These are phyloP conservation scores for Penicillium lividum DNA, from an alignment of 495 filamentous ascomycete species.

Conservation along the genomic window DNA sequence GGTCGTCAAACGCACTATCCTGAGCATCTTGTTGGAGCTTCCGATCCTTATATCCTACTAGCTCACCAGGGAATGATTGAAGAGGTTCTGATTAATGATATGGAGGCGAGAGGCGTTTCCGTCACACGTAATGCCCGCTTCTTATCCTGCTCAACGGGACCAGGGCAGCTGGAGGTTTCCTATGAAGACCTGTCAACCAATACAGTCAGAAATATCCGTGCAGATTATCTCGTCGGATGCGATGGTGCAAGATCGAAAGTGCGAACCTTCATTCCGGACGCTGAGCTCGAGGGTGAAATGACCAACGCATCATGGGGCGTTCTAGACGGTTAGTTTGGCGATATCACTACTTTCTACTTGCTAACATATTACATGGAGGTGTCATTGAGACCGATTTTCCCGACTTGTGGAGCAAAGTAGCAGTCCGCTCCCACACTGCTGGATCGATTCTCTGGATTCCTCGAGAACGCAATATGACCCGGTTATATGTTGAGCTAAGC, in stretches of 20 bases:
- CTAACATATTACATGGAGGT: conserved; percentile 17
- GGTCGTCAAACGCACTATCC: conserved; percentile 73
- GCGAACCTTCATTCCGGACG: conserved; percentile 44
- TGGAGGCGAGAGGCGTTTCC: conserved; percentile 55
- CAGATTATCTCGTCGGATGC: conserved; percentile 36
- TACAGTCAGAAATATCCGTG: conserved; percentile 13
- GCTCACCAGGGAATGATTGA: conserved; percentile 78
- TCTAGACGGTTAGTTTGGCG: conserved; percentile 56
- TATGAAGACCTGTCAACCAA: conserved; percentile 27
- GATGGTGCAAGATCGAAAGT: conserved; percentile 37
- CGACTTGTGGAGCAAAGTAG: conserved; percentile 71
- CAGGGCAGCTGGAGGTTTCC: conserved; percentile 19
- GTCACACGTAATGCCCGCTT: conserved; percentile 60
- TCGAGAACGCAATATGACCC: conserved; percentile 71
- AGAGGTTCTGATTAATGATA: conserved; percentile 63
- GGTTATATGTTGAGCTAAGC: conserved; percentile 74
- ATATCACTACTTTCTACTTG: neutral
- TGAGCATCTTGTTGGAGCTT: conserved; percentile 64
- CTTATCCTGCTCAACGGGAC: conserved; percentile 48
- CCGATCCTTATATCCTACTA: conserved; percentile 70
- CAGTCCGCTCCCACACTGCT: conserved; percentile 63
- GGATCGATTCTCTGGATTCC: conserved; percentile 79
- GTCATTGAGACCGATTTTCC: conserved; percentile 76
- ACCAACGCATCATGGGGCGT: conserved; percentile 74
- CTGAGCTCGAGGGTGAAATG: conserved; percentile 61